Percentiles rank a stretch among this genome's conserved stretches.
Evolutionary conservation across 352 stramenopile species (phyloP).

Genomic region (Phytophthora tentaculata): DNA sequence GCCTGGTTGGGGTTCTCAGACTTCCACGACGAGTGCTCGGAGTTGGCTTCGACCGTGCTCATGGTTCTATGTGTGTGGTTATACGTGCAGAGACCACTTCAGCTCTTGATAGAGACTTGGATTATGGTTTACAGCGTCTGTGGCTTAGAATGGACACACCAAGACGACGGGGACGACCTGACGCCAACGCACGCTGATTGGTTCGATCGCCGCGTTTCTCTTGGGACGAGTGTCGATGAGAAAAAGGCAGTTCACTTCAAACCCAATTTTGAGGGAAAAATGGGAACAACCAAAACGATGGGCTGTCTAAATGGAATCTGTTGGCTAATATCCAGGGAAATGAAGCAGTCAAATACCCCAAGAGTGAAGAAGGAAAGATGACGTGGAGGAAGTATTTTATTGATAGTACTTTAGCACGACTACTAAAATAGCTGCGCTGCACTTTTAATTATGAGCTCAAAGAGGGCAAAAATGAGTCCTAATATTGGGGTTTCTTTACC

Average conservation of each 20-base stretch:
- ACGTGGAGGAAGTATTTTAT: too few relatives aligned
- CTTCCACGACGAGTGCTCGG: conserved; percentile 39
- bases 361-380: too few relatives aligned
- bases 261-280: conserved; percentile 5
- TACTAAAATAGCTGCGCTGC: too few relatives aligned
- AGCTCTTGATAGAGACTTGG: conserved; percentile 15
- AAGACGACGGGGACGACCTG: conserved; percentile 24
- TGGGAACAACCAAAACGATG: conserved; percentile 1
- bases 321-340: too few relatives aligned
- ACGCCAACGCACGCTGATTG: conserved; percentile 15
- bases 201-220: conserved; percentile 20
- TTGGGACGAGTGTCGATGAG: conserved; percentile 25
- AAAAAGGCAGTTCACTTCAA: conserved; percentile 7
- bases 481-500: too few relatives aligned
- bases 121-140: conserved; percentile 8
- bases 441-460: too few relatives aligned
- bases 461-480: too few relatives aligned
- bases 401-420: too few relatives aligned
- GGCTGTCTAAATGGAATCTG: neutral
- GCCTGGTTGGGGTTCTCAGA: conserved; percentile 51
- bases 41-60: conserved; percentile 21
- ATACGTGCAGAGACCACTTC: conserved; percentile 13
- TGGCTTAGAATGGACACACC: conserved; percentile 12
- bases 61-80: conserved; percentile 11
- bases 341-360: too few relatives aligned